phyloP scores from a whole-genome alignment of 306 rosid species.

The Ormosia emarginata region DNA sequence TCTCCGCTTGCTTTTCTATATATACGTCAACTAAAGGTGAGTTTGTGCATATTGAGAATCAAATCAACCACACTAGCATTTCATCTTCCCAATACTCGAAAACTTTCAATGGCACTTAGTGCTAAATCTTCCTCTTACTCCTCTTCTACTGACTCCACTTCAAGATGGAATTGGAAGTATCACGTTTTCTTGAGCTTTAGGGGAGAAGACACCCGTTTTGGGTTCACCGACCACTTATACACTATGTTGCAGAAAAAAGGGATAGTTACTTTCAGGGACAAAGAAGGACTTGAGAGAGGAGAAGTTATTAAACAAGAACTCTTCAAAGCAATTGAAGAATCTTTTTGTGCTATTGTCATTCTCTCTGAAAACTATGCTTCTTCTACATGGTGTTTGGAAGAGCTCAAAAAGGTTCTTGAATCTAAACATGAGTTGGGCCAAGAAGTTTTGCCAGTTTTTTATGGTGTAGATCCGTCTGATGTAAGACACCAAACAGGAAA shows the following conservation, averaged over 20 bases:
- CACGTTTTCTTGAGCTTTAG: conserved; percentile 3
- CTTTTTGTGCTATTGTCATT: not conserved
- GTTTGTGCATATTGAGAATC: no score
- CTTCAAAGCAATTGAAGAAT: not conserved
- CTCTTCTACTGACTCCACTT: no score
- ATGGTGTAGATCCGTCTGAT: not conserved
- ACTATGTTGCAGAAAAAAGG: not conserved
- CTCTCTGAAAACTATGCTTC: not conserved
- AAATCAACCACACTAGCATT: not conserved
- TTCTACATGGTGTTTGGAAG: not conserved
- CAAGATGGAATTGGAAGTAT: not conserved
- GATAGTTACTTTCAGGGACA: not conserved
- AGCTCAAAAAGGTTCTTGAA: not conserved
- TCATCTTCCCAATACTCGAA: not conserved
- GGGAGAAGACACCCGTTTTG: not conserved
- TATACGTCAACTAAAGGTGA: no score
- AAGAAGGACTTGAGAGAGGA: not conserved
- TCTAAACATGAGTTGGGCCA: not conserved
- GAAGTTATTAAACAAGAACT: not conserved
- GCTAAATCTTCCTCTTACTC: not conserved
- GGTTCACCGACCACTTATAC: not conserved
- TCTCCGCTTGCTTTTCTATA: no score
- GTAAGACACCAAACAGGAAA: not conserved
- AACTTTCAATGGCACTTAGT: not conserved
- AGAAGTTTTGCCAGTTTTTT: not conserved